Evolutionary conservation across 129 eudicot species (phyloP).

Genomic region (Flaveria bidentis): DNA sequence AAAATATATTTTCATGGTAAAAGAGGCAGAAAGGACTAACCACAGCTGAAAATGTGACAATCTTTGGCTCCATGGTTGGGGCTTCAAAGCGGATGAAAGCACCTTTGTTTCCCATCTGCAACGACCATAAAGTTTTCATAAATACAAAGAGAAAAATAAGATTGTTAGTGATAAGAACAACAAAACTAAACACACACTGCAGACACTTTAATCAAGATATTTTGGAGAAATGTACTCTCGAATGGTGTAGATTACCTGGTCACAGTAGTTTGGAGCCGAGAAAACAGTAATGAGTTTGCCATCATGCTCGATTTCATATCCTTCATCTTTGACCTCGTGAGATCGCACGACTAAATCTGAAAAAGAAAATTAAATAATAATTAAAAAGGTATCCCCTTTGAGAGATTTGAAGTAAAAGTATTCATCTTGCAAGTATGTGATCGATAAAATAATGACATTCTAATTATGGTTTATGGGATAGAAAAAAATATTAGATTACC

Average conservation of each 20-base stretch:
- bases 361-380: neutral
- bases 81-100: slow-evolving; percentile 94
- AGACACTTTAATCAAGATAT: neutral
- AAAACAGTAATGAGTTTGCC: slow-evolving; percentile 95
- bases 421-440: neutral
- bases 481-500: slow-evolving; percentile 42
- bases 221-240: neutral
- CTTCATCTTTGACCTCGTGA: slow-evolving; percentile 99
- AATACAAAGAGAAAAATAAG: neutral
- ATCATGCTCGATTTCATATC: slow-evolving; percentile 91
- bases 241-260: slow-evolving; percentile 59
- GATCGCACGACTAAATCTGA: slow-evolving; percentile 93
- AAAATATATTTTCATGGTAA: neutral
- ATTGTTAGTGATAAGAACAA: neutral
- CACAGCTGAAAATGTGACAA: slow-evolving; percentile 93
- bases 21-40: slow-evolving; percentile 50
- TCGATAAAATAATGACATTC: neutral
- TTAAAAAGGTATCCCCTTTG: neutral
- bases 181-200: neutral
- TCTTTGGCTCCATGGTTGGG: slow-evolving; percentile 84
- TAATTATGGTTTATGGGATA: neutral
- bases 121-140: slow-evolving; percentile 5
- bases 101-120: slow-evolving; percentile 99
- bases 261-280: slow-evolving; percentile 98
- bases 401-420: neutral